Evolutionary conservation across 2,329 filamentous ascomycete species (phyloP).

Genomic region (Alternaria longipes): DNA sequence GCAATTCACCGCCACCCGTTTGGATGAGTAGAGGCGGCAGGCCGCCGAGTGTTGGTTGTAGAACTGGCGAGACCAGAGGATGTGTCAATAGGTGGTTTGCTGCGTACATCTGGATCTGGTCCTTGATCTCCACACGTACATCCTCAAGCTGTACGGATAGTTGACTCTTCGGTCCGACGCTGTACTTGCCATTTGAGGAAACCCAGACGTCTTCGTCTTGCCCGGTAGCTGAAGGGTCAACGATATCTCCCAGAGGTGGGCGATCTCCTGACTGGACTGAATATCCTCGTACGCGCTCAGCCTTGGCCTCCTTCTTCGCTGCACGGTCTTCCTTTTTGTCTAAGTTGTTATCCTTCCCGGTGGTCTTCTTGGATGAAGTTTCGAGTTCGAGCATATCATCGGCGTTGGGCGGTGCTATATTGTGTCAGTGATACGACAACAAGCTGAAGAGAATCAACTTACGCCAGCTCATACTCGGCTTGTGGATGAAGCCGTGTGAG

Average conservation of each 20-base stretch:
- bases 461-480: conserved; percentile 87
- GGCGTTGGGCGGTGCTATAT: conserved; percentile 74
- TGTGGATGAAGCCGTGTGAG: conserved; percentile 85
- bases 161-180: conserved; percentile 43
- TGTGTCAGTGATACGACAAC: conserved; percentile 8
- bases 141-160: conserved; percentile 74
- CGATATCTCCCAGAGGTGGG: conserved; percentile 22
- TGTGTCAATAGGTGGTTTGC: conserved; percentile 87
- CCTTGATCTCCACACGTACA: conserved; percentile 75
- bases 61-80: conserved; percentile 86
- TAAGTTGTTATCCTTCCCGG: conserved; percentile 17
- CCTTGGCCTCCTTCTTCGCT: conserved; percentile 46
- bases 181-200: conserved; percentile 49
- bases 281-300: conserved; percentile 48
- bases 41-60: conserved; percentile 89
- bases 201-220: conserved; percentile 30
- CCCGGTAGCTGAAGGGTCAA: conserved; percentile 14
- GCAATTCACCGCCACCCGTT: conserved; percentile 85
- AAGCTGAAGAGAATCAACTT: conserved; percentile 11
- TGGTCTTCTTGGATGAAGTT: conserved; percentile 5
- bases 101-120: conserved; percentile 90
- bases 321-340: conserved; percentile 37
- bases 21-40: conserved; percentile 88
- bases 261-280: conserved; percentile 38
- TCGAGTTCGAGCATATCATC: conserved; percentile 71